Base-by-base conservation (phyloP, 371 early-diverging fungal species). In the Syncephalastrum monosporum region DNA sequence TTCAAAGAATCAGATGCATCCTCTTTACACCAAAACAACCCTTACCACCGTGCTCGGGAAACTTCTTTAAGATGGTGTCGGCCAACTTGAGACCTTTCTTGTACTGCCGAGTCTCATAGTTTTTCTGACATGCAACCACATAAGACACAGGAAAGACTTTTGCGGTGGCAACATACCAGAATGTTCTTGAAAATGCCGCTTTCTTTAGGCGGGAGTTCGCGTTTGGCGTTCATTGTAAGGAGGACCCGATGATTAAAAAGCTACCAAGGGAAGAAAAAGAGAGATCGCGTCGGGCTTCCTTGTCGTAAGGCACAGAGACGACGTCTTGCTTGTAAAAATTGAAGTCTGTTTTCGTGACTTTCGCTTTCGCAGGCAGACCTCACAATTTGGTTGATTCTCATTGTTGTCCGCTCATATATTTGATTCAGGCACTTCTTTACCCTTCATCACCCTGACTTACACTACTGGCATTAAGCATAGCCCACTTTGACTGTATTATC, bases 61-160 rank as follows among this genome's bases (percentile, higher is more conserved):
- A 85, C 80, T 92, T 97, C 74, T 90, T 92, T 52, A 98, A 76
- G 63, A 98, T 94, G 69, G 88, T 84, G 33, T 98, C 97, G 16
- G 91, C 83, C 8, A 84, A 70, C 74, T 97, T 96, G 15, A 97
- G 72, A 8, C 96, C 99, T 65, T 92, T 94, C 72, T 96, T 96
- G 81, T 96, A 96, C 70, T 96, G 94, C 74, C 91, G 92, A 64
- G 79, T 77, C 69, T 98, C 99, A 71, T 93, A 97, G 61, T 87
- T 83, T 87, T 90, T 94, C 95, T 95, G 68, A 8, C 38, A 23
- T 55, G 19, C n/a, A 63, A 55, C 12, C 24, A 44, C 23, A 33
- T 14, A 23, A 47, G 38, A 29, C 29, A 47, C 60, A n/a, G 47
- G 27, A 16, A 42, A 56, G 43, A 16, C 44, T 55, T 21, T 24